phyloP scores from a whole-genome alignment of 1,284 basidiomycete genomes.

The Moesziomyces sp. region DNA sequence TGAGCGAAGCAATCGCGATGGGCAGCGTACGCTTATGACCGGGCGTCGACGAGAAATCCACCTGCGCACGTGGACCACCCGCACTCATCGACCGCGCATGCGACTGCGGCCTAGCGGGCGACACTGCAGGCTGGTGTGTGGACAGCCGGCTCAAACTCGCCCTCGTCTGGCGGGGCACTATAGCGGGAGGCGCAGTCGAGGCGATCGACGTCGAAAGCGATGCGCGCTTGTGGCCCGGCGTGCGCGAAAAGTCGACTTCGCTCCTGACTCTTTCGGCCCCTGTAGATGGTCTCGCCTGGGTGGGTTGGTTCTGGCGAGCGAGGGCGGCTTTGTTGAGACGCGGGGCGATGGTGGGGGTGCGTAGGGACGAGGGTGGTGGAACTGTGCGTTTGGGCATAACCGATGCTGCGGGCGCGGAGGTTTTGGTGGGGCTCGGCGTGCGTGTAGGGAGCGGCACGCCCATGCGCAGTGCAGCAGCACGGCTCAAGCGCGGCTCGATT shows the following conservation, averaged over 20 bases:
- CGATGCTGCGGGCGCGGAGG: constrained; percentile 18
- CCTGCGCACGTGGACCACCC: no score
- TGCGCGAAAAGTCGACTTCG: constrained; percentile 45
- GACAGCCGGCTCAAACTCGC: constrained; percentile 20
- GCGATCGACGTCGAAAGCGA: background rate
- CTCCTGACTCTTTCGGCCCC: no score
- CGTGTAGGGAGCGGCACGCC: constrained; percentile 9
- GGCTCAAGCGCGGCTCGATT: constrained; percentile 80
- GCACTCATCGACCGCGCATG: no score
- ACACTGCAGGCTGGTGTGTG: background rate
- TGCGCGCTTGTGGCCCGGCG: constrained; percentile 33
- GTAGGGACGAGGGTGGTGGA: constrained; percentile 27
- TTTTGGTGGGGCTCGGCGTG: constrained; percentile 3
- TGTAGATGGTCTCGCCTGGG: no score
- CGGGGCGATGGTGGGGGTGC: constrained; percentile 43
- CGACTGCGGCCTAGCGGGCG: no score
- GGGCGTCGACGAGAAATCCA: constrained; percentile 44
- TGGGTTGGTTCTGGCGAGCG: constrained; percentile 14
- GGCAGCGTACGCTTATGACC: constrained; percentile 49
- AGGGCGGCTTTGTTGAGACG: constrained; percentile 51
- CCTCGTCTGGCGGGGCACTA: constrained; percentile 16
- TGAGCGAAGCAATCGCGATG: constrained; percentile 36
- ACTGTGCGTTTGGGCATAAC: constrained; percentile 37
- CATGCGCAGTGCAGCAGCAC: constrained; percentile 73
- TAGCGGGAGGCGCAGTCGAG: constrained; percentile 1